Base-by-base conservation (phyloP, 208 protist species). In the Leishmania amazonensis region DNA sequence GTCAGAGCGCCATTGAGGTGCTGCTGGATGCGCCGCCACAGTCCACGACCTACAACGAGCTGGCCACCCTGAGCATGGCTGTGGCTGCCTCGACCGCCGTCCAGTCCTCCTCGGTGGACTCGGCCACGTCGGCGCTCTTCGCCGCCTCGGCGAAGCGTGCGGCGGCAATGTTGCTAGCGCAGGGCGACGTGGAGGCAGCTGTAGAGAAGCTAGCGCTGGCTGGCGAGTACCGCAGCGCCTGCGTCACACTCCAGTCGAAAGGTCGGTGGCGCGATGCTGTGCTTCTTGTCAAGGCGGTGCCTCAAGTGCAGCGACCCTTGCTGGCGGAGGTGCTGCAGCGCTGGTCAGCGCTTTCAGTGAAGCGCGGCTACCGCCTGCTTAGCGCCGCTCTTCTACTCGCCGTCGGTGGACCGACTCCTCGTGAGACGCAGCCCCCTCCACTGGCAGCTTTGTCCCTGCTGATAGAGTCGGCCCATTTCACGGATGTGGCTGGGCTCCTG, bases 191-290 rank as follows among this genome's bases (percentile, higher is more conserved):
- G 9, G 86, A 94, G 35, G 88, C 73, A 42, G 91, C 94, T 21
- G 91, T 94, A 64, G 94, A 97, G 79, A 96, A 96, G 79, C 91
- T 90, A 53, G 62, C 94, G 13, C 75, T 97, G 1, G 91, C 88
- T 5, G 86, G 88, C 57, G 91, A 97, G 74, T 85, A 87, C 68
- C 86, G 84, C 72, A 91, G 92, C 65, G 92, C 94, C 42, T 87
- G 80, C 73, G 80, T 90, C 31, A 85, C 88, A 11, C 86, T 94
- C 53, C 91, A 97, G 81, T 93, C 91, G 35, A 90, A 90, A 40
- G 90, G 88, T 0, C 85, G 83, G 21, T 97, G 94, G 94, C 80
- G 78, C 42, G 90, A 91, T n/a, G 91, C 91, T 2, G 88, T 89
- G 15, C 76, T 86, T 40, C 79, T 97, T 24, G 83, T 92, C 35